phyloP scores from a whole-genome alignment of 495 filamentous ascomycete genomes.

The Sphaerosporella brunnea region DNA sequence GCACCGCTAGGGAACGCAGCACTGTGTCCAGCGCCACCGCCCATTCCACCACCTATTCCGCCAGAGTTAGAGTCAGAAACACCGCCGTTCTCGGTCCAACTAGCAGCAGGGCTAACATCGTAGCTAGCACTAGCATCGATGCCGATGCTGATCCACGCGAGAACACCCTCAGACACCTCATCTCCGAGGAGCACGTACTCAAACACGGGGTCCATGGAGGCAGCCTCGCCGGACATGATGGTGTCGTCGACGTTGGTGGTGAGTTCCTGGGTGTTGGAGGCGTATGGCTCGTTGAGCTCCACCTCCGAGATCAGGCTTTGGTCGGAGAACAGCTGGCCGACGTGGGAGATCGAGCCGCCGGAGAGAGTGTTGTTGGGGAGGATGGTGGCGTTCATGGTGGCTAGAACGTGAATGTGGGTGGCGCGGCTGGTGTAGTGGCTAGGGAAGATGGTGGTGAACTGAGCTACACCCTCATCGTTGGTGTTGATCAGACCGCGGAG shows the following conservation, averaged over 20 bases:
- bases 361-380: conserved; percentile 36
- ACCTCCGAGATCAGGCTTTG: conserved; percentile 39
- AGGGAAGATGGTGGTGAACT: conserved; percentile 42
- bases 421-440: conserved; percentile 44
- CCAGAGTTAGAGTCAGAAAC: conserved; percentile 8
- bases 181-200: conserved; percentile 41
- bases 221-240: conserved; percentile 31
- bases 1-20: too few relatives aligned
- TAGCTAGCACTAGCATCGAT: conserved; percentile 30
- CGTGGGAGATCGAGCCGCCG: conserved; percentile 36
- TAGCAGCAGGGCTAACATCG: conserved; percentile 12
- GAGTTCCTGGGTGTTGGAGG: conserved; percentile 11
- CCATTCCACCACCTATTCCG: background rate
- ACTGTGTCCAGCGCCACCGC: background rate
- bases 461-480: conserved; percentile 38
- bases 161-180: conserved; percentile 35
- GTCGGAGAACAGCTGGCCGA: conserved; percentile 49
- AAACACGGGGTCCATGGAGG: conserved; percentile 38
- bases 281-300: conserved; percentile 25
- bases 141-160: conserved; percentile 39
- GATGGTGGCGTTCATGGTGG: conserved; percentile 33
- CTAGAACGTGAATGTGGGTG: conserved; percentile 40
- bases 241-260: conserved; percentile 12
- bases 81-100: conserved; percentile 15
- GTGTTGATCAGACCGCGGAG: conserved; percentile 36